Percentiles rank a stretch among this genome's conserved stretches.
phyloP scores from a whole-genome alignment of 768 basidiomycete genomes.

The Austroboletus festivus region DNA sequence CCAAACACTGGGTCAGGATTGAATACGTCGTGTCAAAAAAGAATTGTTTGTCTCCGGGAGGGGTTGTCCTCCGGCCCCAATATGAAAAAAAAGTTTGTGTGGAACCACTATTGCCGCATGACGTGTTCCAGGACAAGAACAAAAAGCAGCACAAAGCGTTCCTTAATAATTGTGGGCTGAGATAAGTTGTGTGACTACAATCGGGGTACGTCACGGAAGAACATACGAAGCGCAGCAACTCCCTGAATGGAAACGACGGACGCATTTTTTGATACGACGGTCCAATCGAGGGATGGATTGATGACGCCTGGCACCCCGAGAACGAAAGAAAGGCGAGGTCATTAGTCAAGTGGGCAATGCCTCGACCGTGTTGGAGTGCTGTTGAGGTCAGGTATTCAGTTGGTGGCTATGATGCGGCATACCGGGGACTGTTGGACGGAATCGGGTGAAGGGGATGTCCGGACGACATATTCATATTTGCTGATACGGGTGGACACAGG shows the following conservation, averaged over 20 bases:
- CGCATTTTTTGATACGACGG: constrained; percentile 10
- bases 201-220: constrained; percentile 21
- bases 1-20: constrained; percentile 19
- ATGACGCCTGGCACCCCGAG: constrained; percentile 22
- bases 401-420: constrained; percentile 27
- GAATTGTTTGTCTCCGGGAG: constrained; percentile 25
- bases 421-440: constrained; percentile 28
- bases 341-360: constrained; percentile 35
- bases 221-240: constrained; percentile 27
- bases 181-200: constrained; percentile 24
- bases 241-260: constrained; percentile 17
- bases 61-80: constrained; percentile 19
- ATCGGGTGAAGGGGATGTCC: constrained; percentile 31
- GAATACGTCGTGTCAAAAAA: constrained; percentile 18
- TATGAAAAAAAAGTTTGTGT: constrained; percentile 33
- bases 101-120: constrained; percentile 19
- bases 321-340: constrained; percentile 18
- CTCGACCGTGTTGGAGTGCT: constrained; percentile 20
- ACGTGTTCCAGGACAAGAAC: constrained; percentile 19
- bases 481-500: constrained; percentile 26
- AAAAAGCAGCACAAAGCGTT: constrained; percentile 27
- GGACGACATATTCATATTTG: constrained; percentile 18
- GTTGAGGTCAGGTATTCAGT: constrained; percentile 14
- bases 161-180: constrained; percentile 31
- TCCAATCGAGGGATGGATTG: constrained; percentile 17